Percentiles rank a stretch among this genome's conserved stretches.
These are phyloP conservation scores for Lasiodiplodia sp. DNA, from an alignment of 2,329 filamentous ascomycete genomes.

Conservation along the genomic window DNA sequence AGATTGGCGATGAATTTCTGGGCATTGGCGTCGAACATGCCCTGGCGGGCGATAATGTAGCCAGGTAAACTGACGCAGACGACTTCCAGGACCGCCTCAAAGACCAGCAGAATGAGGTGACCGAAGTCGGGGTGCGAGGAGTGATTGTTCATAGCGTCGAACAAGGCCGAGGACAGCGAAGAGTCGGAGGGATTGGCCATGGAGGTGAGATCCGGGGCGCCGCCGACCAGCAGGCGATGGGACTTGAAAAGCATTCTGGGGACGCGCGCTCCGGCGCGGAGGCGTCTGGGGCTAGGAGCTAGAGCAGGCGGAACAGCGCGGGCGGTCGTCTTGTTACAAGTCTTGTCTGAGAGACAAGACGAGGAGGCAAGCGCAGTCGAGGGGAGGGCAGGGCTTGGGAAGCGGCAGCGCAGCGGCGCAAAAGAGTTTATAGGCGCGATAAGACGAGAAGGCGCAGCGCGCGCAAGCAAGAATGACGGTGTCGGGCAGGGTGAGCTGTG, in stretches of 20 bases:
- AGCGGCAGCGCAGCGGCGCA: neutral
- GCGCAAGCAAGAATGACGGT: conserved; percentile 16
- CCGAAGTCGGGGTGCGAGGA: conserved; percentile 68
- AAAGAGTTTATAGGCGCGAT: conserved; percentile 22
- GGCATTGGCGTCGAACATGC: conserved; percentile 93
- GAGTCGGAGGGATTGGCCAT: conserved; percentile 39
- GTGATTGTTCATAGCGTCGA: conserved; percentile 47
- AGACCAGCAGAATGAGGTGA: conserved; percentile 81
- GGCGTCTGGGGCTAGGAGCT: conserved; percentile 53
- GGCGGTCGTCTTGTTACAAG: neutral
- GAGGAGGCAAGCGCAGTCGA: conserved; percentile 5
- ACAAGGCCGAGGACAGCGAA: conserved; percentile 40
- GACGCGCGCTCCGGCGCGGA: conserved; percentile 49
- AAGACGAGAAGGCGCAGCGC: conserved; percentile 3
- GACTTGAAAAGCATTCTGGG: conserved; percentile 29
- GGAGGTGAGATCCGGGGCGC: conserved; percentile 40
- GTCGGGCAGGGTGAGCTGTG: conserved; percentile 6
- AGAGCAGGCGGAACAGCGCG: neutral
- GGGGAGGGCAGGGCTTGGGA: neutral
- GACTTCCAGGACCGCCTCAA: conserved; percentile 93
- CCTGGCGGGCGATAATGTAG: conserved; percentile 87
- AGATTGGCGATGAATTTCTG: conserved; percentile 97
- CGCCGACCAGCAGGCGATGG: conserved; percentile 11
- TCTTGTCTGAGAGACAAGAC: conserved; percentile 2
- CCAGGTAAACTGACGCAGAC: conserved; percentile 94